These are phyloP conservation scores for Catharanthus roseus DNA, from an alignment of 257 asterid genomes.

Conservation along the genomic window DNA sequence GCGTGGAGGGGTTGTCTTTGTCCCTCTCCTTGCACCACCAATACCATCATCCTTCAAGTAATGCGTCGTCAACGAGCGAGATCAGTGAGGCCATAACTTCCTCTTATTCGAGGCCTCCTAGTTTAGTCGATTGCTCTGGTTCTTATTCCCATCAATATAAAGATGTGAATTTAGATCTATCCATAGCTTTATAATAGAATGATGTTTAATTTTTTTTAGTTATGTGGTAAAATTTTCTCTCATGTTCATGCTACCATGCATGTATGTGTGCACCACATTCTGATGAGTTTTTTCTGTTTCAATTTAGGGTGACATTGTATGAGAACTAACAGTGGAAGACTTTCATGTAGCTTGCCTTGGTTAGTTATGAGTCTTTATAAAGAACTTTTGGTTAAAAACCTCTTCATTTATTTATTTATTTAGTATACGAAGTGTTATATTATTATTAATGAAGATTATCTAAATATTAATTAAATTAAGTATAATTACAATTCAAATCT, in stretches of 20 bases:
- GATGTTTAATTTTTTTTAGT: too few species aligned
- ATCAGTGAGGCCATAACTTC: conserved; percentile 42
- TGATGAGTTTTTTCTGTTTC: not conserved
- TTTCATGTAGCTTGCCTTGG: not conserved
- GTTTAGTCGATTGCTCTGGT: conserved; percentile 13
- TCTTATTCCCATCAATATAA: conserved; percentile 19
- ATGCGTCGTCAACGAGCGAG: conserved; percentile 48
- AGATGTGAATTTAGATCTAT: conserved; percentile 47
- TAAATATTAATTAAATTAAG: too few species aligned
- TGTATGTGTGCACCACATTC: not conserved
- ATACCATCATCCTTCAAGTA: conserved; percentile 44
- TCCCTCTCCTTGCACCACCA: conserved; percentile 45
- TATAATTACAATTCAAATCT: too few species aligned
- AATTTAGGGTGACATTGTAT: not conserved
- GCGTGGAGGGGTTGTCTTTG: conserved; percentile 48
- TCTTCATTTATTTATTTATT: too few species aligned
- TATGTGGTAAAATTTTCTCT: not conserved
- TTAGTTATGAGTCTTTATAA: not conserved
- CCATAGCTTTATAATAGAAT: conserved; percentile 48
- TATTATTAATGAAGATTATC: too few species aligned
- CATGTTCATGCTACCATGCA: not conserved
- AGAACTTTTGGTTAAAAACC: too few species aligned
- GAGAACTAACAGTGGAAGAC: not conserved
- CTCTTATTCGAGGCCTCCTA: conserved; percentile 15
- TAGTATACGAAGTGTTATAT: too few species aligned